Evolutionary conservation across 2,329 filamentous ascomycete genomes (phyloP), one percentile per base, ranked within the genome.

Genomic region (Penicillium crustosum): DNA sequence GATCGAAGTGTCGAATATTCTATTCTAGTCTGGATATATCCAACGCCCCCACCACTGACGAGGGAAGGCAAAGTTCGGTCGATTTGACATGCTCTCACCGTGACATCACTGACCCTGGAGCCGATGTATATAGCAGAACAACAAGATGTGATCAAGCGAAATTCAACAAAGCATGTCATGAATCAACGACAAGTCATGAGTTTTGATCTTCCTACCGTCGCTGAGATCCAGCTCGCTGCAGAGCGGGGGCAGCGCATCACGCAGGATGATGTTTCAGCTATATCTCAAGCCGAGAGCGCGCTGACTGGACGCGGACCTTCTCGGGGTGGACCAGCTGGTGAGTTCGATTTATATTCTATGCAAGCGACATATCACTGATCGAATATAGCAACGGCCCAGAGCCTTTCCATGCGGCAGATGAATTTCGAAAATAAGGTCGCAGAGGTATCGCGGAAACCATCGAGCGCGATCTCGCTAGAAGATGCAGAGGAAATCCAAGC

Each of bases 361-460:
- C 12, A 8, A 42, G 23, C 4, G 19, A 23, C 21, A 6, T 12
- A 42, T n/a, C 13, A 12, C 41, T 56, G 27, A 59, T 23, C 13
- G 4, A 25, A 8, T 9, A 13, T 19, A 74, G 72, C 70, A 10
- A 73, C 68, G 12, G 72, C 71, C 0, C 71, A 74, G 19, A 69
- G 69, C 42, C 61, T 73, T 21, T 68, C 67, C 0, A 72, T 71
- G 62, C 60, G 65, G 39, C 70, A 73, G 54, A 72, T 69, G 65
- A 72, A 72, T 25, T 73, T 73, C 19, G 69, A 75, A 44, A 66
- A 58, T 23, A 72, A 70, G 48, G 23, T 72, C 1, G 68, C 73
- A 15, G 70, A 73, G 36, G 45, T 73, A 5, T 62, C 68, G 7
- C 58, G 66, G 3, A 75, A 75, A 48, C 70, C 71, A 10, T 68